Conservation (phyloP, 768 basidiomycete species). For the Leccinum incarnatum region DNA sequence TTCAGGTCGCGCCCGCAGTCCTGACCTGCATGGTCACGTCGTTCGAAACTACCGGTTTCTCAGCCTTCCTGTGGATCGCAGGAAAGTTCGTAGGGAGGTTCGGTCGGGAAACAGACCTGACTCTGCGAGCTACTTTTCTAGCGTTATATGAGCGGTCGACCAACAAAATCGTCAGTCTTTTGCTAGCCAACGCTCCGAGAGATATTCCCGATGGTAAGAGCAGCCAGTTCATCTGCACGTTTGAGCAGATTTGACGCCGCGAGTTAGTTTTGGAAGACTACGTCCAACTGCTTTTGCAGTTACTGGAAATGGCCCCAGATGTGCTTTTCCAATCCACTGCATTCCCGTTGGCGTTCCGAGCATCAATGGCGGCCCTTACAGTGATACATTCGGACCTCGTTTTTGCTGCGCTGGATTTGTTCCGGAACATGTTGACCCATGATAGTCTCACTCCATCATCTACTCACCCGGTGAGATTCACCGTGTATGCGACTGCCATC, state of each 20-base stretch:
- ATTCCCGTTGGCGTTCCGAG: conserved; percentile 76
- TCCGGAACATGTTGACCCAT: conserved; percentile 73
- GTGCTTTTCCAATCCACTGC: conserved; percentile 75
- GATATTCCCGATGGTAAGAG: conserved; percentile 89
- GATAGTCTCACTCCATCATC: conserved; percentile 57
- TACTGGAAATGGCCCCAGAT: conserved; percentile 67
- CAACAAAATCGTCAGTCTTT: conserved; percentile 59
- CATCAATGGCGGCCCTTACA: conserved; percentile 73
- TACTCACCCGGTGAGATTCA: conserved; percentile 55
- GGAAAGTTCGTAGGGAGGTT: conserved; percentile 82
- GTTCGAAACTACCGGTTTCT: conserved; percentile 78
- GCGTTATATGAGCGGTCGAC: conserved; percentile 76
- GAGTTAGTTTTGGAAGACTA: conserved; percentile 90
- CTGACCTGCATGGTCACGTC: conserved; percentile 70
- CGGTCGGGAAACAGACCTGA: conserved; percentile 59
- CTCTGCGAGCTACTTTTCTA: conserved; percentile 55
- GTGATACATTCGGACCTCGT: conserved; percentile 81
- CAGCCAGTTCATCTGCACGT: neutral
- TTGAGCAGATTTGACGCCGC: conserved; percentile 3
- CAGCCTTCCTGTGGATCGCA: conserved; percentile 92
- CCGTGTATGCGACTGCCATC: conserved; percentile 62
- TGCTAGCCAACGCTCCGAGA: conserved; percentile 65
- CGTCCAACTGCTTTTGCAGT: conserved; percentile 69
- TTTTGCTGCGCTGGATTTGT: conserved; percentile 77
- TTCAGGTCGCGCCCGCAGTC: conserved; percentile 67